Conservation (phyloP, 2,329 filamentous ascomycete species). For the Calonectria leucothoes region DNA sequence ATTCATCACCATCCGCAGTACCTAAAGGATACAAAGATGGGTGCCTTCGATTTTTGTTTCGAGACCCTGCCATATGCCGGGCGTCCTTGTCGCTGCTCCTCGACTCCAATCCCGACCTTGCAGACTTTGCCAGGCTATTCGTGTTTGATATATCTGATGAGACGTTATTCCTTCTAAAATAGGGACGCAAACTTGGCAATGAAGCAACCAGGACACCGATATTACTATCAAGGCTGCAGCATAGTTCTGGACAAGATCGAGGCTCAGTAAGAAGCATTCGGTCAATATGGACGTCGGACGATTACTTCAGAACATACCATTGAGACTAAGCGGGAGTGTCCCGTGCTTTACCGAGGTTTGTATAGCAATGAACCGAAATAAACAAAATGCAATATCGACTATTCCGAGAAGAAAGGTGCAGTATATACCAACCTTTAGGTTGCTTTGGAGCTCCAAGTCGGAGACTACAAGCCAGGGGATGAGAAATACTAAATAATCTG, state of each 20-base stretch:
- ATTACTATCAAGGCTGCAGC: not conserved
- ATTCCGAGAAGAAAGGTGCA: not conserved
- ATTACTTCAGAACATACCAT: not conserved
- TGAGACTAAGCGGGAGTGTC: not conserved
- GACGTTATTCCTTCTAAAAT: not conserved
- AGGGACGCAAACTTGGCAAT: not conserved
- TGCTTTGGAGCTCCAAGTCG: not conserved
- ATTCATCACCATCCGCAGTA: not conserved
- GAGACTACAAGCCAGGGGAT: not conserved
- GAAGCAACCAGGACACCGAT: not conserved
- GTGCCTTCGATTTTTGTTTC: not conserved
- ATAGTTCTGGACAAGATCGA: not conserved
- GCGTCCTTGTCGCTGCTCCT: not conserved
- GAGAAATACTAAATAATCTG: not conserved
- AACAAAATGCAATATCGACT: not conserved
- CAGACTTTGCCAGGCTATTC: not conserved
- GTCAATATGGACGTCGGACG: not conserved
- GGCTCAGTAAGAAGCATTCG: not conserved
- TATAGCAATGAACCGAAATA: not conserved
- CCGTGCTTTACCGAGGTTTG: not conserved
- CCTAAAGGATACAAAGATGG: not conserved
- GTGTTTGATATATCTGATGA: not conserved
- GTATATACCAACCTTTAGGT: not conserved
- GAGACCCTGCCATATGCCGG: not conserved
- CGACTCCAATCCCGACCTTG: not conserved